Conservation (phyloP, 2,329 filamentous ascomycete genomes). For the Ascocoryne sarcoides region DNA sequence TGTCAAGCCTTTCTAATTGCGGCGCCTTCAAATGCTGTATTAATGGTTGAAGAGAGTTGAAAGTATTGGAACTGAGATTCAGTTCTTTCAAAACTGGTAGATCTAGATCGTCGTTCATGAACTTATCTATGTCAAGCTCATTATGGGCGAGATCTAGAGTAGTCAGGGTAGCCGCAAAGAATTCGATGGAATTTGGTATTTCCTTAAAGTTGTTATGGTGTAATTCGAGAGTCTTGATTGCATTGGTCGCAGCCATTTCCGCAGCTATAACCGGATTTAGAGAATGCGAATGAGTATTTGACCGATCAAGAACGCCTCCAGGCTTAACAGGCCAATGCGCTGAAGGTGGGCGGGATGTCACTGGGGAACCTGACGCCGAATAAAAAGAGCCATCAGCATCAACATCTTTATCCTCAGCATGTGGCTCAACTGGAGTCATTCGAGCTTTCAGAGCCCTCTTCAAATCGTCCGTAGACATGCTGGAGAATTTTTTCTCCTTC, state of each 20-base stretch:
- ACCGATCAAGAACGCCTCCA: slow-evolving; percentile 57
- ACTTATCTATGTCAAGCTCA: slow-evolving; percentile 54
- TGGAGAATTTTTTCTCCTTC: slow-evolving; percentile 76
- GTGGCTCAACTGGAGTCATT: slow-evolving; percentile 43
- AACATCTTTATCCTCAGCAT: slow-evolving; percentile 18
- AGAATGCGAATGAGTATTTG: slow-evolving; percentile 53
- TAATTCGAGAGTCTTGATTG: slow-evolving; percentile 52
- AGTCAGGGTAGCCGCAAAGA: slow-evolving; percentile 62
- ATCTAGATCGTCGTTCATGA: slow-evolving; percentile 56
- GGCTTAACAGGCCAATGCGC: slow-evolving; percentile 25
- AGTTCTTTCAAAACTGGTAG: slow-evolving; percentile 70
- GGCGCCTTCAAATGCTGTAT: slow-evolving; percentile 63
- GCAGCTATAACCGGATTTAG: slow-evolving; percentile 50
- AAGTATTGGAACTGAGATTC: slow-evolving; percentile 64
- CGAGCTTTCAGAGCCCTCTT: slow-evolving; percentile 64
- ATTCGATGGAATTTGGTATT: slow-evolving; percentile 61
- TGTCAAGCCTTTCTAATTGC: slow-evolving; percentile 64
- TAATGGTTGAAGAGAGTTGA: slow-evolving; percentile 61
- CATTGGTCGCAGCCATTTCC: slow-evolving; percentile 44
- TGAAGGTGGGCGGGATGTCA: slow-evolving; percentile 18
- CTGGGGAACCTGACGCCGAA: slow-evolving; percentile 19
- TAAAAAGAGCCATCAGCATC: slow-evolving; percentile 29
- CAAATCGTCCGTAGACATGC: slow-evolving; percentile 70
- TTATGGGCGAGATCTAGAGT: slow-evolving; percentile 71
- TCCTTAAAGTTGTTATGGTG: slow-evolving; percentile 67